Base-by-base conservation (phyloP, 371 early-diverging fungal genomes). In the Saksenaea vasiformis region DNA sequence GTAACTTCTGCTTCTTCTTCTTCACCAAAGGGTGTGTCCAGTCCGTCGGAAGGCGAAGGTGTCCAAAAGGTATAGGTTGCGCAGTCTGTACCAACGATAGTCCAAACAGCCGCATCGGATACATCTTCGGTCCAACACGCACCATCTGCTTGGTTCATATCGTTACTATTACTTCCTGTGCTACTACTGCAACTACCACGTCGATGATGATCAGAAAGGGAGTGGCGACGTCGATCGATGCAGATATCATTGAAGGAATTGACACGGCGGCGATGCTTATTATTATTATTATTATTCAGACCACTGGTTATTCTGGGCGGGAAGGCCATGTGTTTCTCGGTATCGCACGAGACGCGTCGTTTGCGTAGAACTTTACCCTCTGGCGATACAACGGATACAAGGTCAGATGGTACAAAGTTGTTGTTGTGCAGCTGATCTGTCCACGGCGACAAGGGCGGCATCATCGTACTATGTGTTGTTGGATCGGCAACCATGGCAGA, bases 61-160 rank as follows among this genome's bases (percentile, higher is more conserved):
- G 85, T 85, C 78, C 85, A 86, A 61, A 91, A 91, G 59, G 89
- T 88, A 70, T 91, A 91, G 24, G 81, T 86, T 5, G 91, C 90
- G 59, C 90, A 91, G 64, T 91, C 88, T 0, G 93, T 92, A 44
- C 93, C 92, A 13, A 93, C 94, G 68, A 93, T 90, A 4, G 95
- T 95, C 95, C 95, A 95, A 1, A 95, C 91, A 0, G 93, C 87
- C 1, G 86, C 85, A 79, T 95, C 95, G 2, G 91, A 89, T 24
- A 93, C 93, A 73, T 95, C 93, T 70, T 92, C 92, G 10, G 87
- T 85, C 93, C 93, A 93, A 56, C 87, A 79, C 15, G 82, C 70
- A 26, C 85, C 82, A 55, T 77, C 81, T 13, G 61, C 19, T 26
- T 54, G 58, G 24, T 26, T 24, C 10, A 22, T 10, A 19, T 47